phyloP scores from a whole-genome alignment of 306 rosid species.

The Spatholobus suberectus region DNA sequence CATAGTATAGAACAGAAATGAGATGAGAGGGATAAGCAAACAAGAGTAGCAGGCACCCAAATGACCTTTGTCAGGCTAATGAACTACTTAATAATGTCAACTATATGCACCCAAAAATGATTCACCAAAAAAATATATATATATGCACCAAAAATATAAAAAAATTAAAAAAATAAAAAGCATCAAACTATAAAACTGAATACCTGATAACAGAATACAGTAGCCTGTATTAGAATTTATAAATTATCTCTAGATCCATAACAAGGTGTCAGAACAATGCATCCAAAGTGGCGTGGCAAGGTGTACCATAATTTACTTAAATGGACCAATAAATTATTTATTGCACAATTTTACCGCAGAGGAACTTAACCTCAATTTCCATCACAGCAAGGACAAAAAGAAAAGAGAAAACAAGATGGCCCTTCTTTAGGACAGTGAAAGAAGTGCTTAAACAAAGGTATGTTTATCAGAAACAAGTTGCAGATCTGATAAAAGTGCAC shows the following conservation, averaged over 20 bases:
- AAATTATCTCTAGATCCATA: no score
- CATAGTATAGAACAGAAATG: not conserved
- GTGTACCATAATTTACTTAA: no score
- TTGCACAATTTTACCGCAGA: no score
- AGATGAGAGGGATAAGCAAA: not conserved
- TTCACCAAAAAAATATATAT: no score
- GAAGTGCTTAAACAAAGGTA: not conserved
- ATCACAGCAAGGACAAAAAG: not conserved
- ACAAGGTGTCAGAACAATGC: not conserved
- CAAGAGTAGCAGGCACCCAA: not conserved
- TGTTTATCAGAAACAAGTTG: not conserved
- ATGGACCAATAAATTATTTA: not conserved
- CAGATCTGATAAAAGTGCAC: not conserved
- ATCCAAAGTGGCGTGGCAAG: no score
- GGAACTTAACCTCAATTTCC: not conserved
- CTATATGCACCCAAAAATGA: not conserved
- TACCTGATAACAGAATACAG: not conserved
- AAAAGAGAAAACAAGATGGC: not conserved
- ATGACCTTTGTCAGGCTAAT: not conserved
- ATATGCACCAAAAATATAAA: no score
- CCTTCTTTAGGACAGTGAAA: not conserved
- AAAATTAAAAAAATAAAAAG: no score
- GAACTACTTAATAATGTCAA: not conserved
- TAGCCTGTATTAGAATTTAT: not conserved
- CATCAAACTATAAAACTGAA: not conserved